A percentile compares a stretch with the other conserved stretches of the same genome.
Conservation (phyloP, 805 yeast genomes). For the Candida sanyiensis region DNA sequence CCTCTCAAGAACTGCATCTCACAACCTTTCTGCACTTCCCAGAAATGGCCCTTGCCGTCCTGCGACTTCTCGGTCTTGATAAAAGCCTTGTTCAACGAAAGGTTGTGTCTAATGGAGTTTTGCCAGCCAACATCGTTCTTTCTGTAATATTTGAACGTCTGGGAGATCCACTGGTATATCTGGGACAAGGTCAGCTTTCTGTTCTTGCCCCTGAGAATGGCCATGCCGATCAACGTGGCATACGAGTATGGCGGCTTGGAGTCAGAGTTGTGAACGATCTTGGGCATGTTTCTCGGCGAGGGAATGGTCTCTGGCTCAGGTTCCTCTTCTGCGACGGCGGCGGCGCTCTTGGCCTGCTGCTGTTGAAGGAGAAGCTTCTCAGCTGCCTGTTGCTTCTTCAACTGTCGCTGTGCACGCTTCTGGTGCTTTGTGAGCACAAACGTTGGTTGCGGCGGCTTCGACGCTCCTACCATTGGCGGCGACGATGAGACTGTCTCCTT, state of each 20-base stretch:
- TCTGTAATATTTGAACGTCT: conserved; percentile 76
- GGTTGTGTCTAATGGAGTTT: conserved; percentile 90
- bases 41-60: conserved; percentile 82
- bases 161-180: conserved; percentile 88
- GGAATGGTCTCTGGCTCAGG: conserved; percentile 12
- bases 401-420: conserved; percentile 12
- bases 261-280: conserved; percentile 17
- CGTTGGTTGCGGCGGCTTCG: conserved; percentile 24
- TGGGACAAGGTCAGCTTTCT: conserved; percentile 73
- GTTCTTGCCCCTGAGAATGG: conserved; percentile 73
- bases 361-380: conserved; percentile 5
- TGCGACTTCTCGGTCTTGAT: conserved; percentile 85
- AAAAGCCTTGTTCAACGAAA: conserved; percentile 90
- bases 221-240: conserved; percentile 90
- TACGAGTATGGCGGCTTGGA: conserved; percentile 89
- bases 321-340: conserved; percentile 8
- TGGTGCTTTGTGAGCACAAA: conserved; percentile 17
- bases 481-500: conserved; percentile 2
- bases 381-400: conserved; percentile 2
- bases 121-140: conserved; percentile 94
- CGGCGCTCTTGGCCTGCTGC: conserved; percentile 6
- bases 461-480: conserved; percentile 7
- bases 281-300: conserved; percentile 23
- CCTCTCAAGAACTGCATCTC: conserved; percentile 75
- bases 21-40: conserved; percentile 83